Conservation (phyloP, 306 rosid genomes). For the Inga laurina region DNA sequence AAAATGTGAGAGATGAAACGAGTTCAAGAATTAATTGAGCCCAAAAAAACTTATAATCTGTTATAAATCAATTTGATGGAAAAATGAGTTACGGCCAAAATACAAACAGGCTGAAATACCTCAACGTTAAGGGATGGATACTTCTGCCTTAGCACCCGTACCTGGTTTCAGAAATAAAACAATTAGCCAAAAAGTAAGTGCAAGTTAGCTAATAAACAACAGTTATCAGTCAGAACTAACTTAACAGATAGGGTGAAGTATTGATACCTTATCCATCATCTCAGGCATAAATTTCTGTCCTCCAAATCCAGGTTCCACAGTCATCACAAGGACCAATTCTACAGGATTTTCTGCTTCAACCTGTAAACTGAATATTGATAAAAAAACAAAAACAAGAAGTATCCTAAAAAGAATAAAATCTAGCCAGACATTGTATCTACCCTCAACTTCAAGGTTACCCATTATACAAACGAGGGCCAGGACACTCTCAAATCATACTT, state of each 20-base stretch:
- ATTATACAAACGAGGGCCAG: not conserved
- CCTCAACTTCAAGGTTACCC: not conserved
- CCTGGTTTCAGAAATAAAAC: slow-evolving; percentile 47
- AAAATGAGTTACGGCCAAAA: slow-evolving; percentile 20
- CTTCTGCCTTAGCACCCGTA: slow-evolving; percentile 77
- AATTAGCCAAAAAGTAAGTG: slow-evolving; percentile 10
- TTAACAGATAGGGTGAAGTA: slow-evolving; percentile 4
- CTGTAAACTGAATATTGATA: slow-evolving; percentile 44
- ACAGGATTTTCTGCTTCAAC: slow-evolving; percentile 85
- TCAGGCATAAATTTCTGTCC: slow-evolving; percentile 95
- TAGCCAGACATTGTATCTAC: not conserved
- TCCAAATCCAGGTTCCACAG: slow-evolving; percentile 98
- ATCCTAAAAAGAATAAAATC: slow-evolving; percentile 3
- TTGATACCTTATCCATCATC: slow-evolving; percentile 83
- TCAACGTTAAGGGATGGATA: slow-evolving; percentile 92
- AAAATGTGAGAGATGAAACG: slow-evolving; percentile 3
- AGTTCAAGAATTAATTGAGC: slow-evolving; percentile 5
- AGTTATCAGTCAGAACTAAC: slow-evolving; percentile 20
- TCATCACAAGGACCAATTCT: slow-evolving; percentile 99
- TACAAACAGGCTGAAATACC: slow-evolving; percentile 45
- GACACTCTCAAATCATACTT: not conserved
- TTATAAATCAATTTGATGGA: not conserved
- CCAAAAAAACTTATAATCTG: not conserved
- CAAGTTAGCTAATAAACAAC: slow-evolving; percentile 2
- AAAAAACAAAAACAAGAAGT: slow-evolving; percentile 7